phyloP scores from a whole-genome alignment of 78 protist species.

The Chrysochromulina parva region DNA sequence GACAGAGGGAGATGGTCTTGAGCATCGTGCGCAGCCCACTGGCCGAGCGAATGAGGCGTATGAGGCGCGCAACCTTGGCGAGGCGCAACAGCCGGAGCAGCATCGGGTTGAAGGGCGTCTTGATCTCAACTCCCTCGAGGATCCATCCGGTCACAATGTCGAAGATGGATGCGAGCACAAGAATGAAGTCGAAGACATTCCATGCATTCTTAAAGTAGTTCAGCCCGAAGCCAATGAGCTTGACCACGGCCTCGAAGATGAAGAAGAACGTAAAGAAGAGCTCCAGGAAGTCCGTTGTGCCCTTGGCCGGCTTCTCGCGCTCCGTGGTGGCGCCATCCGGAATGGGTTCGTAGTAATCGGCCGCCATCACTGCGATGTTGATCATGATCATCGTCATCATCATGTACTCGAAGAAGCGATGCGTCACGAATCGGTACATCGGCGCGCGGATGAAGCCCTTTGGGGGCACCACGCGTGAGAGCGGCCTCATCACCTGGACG shows the following conservation, averaged over 20 bases:
- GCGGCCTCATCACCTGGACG: not conserved
- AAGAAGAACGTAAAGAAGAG: not conserved
- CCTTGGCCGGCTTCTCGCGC: not conserved
- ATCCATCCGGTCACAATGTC: not conserved
- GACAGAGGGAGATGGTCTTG: not conserved
- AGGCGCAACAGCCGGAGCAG: not conserved
- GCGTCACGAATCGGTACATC: not conserved
- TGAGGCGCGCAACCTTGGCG: not conserved
- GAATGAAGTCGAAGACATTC: conserved; percentile 15
- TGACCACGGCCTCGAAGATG: conserved; percentile 34
- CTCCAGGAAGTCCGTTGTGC: no score
- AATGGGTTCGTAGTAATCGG: not conserved
- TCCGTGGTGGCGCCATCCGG: not conserved
- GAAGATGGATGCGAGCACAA: not conserved
- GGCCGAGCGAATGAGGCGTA: not conserved
- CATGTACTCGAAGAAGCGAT: not conserved
- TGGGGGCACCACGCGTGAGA: not conserved
- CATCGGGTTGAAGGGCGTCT: not conserved
- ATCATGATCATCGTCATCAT: not conserved
- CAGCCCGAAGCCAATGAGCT: not conserved
- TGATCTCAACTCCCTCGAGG: not conserved
- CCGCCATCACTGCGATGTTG: conserved; percentile 28
- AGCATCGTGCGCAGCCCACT: not conserved
- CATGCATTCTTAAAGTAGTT: not conserved
- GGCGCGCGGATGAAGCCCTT: not conserved